phyloP scores from a whole-genome alignment of 2,329 filamentous ascomycete species.

The Colletotrichum tanaceti region DNA sequence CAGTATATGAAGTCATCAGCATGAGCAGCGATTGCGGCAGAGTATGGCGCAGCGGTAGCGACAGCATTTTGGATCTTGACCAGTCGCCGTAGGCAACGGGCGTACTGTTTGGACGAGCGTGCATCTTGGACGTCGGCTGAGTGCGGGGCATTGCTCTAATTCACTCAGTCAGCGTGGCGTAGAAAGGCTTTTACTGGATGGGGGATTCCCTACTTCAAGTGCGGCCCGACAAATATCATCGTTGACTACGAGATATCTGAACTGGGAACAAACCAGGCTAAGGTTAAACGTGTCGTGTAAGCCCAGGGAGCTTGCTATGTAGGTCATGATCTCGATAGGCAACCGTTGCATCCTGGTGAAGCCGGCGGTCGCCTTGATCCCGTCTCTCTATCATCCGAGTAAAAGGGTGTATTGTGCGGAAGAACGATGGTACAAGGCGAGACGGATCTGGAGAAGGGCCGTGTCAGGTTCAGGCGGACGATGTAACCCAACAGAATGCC shows the following conservation, averaged over 20 bases:
- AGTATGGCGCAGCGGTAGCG: slow-evolving; percentile 70
- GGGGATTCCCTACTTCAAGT: slow-evolving; percentile 62
- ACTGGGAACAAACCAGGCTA: slow-evolving; percentile 61
- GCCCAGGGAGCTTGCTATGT: slow-evolving; percentile 65
- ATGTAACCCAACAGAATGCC: background rate
- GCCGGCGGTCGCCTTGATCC: slow-evolving; percentile 12
- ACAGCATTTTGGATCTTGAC: slow-evolving; percentile 72
- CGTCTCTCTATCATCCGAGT: slow-evolving; percentile 16
- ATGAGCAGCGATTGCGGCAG: slow-evolving; percentile 68
- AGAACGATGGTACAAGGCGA: background rate
- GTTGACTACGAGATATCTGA: slow-evolving; percentile 64
- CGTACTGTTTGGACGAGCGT: slow-evolving; percentile 51
- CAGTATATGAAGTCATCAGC: slow-evolving; percentile 72
- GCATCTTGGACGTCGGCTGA: slow-evolving; percentile 44
- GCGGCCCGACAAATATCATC: slow-evolving; percentile 67
- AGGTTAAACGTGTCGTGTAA: slow-evolving; percentile 70
- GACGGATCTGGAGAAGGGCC: background rate
- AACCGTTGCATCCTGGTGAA: slow-evolving; percentile 48
- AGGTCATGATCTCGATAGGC: slow-evolving; percentile 74
- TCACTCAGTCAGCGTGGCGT: slow-evolving; percentile 41
- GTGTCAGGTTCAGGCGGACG: background rate
- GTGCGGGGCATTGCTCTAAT: slow-evolving; percentile 42
- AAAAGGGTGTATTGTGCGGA: background rate
- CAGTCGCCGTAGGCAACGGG: slow-evolving; percentile 67
- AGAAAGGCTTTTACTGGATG: background rate